Base-by-base conservation (phyloP, 345 rosid species). In the Euphorbia lathyris region DNA sequence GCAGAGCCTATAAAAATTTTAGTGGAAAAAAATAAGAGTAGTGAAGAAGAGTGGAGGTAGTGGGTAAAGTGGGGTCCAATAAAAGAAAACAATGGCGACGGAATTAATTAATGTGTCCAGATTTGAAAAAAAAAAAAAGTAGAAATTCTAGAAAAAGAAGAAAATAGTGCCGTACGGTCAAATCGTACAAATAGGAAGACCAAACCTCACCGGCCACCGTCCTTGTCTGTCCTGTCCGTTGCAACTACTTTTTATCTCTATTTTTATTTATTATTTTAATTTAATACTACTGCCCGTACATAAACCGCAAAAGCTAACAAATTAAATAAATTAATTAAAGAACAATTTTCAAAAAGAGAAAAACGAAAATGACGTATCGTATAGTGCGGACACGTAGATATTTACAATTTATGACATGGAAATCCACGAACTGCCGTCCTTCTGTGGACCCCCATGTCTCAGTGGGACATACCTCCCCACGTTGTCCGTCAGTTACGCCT, bases 401-500 rank as follows among this genome's bases (percentile, higher is more conserved):
- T 45, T 0, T 23, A 5, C 23, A 14, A 0, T 17, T 17, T 9
- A 1, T 51, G 60, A 66, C 59, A 19, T 66, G 70, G 69, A 66
- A 32, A 51, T 32, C 70, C 70, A 66, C 60, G 29, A 50, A 48
- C 17, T 29, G 14, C 27, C 50, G 69, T 65, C 69, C 42, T 52
- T 40, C 14, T 34, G 22, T 66, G 30, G 60, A 47, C 14, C n/a
- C 69, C 42, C 7, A 26, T 13, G 7, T 29, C 13, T 14, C 1
- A 6, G 29, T 55, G 29, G 59, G 23, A 20, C 38, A 23, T 3
- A 8, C 5, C 42, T 12, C 43, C 25, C 10, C 69, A 27, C 17
- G 56, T 65, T 65, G 0, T 26, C 60, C 58, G 57, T 51, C 59
- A 9, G 59, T 52, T 66, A n/a, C 70, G 59, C 70, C 32, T 40